Evolutionary conservation across 306 rosid genomes (phyloP).

Genomic region (Cicer yamashitae): DNA sequence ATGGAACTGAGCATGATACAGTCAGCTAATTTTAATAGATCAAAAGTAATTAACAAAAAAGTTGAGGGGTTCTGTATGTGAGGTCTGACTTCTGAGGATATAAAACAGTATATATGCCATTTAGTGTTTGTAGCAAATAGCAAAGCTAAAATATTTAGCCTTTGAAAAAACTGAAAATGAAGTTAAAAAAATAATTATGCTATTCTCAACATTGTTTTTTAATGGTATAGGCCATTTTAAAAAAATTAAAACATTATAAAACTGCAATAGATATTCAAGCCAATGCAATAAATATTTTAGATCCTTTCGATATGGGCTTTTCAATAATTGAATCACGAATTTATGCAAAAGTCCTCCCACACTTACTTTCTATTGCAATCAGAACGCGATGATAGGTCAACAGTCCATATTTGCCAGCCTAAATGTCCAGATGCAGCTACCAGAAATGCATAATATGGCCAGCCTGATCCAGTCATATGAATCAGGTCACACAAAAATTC

Average conservation of each 20-base stretch:
- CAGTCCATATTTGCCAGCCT: constrained; percentile 85
- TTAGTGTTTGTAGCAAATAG: constrained; percentile 34
- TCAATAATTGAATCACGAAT: constrained; percentile 32
- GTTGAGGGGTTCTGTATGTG: constrained; percentile 3
- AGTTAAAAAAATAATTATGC: background rate
- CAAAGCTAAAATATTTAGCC: constrained; percentile 11
- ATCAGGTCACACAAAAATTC: constrained; percentile 30
- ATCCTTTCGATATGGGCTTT: constrained; percentile 13
- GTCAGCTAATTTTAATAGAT: constrained; percentile 3
- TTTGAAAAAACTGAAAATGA: constrained; percentile 17
- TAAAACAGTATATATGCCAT: constrained; percentile 14
- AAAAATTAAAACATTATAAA: constrained; percentile 26
- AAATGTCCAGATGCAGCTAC: constrained; percentile 82
- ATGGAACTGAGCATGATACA: constrained; percentile 7
- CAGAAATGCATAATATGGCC: constrained; percentile 87
- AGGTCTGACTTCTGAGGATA: background rate
- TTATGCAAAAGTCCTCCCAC: constrained; percentile 15
- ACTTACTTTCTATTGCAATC: constrained; percentile 89
- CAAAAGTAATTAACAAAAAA: constrained; percentile 24
- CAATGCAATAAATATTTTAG: constrained; percentile 15
- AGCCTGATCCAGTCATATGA: constrained; percentile 58
- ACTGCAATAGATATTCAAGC: constrained; percentile 33
- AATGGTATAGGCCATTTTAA: constrained; percentile 5
- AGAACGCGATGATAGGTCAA: constrained; percentile 71
- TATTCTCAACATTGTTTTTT: constrained; percentile 14